These are phyloP conservation scores for Myxozyma melibiosi DNA, from an alignment of 805 yeast species.

Conservation along the genomic window DNA sequence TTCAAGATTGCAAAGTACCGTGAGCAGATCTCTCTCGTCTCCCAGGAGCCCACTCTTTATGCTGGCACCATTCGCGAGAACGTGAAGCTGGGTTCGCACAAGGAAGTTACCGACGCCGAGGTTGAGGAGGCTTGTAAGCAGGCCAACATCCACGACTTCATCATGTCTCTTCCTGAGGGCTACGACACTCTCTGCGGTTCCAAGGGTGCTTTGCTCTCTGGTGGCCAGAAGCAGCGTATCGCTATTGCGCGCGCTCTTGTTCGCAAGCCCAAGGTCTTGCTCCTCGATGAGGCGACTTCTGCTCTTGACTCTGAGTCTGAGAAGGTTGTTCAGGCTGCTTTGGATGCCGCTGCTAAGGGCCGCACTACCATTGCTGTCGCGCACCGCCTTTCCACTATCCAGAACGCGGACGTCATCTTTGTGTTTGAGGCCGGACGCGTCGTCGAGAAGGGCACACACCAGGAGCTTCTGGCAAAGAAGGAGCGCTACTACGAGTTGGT, in stretches of 20 bases:
- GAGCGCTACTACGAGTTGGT: conserved; percentile 48
- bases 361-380: conserved; percentile 78
- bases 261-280: conserved; percentile 57
- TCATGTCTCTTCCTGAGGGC: conserved; percentile 54
- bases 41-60: conserved; percentile 62
- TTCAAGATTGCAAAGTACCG: conserved; percentile 56
- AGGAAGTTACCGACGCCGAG: conserved; percentile 44
- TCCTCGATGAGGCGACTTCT: conserved; percentile 60
- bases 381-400: conserved; percentile 66
- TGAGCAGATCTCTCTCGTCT: conserved; percentile 58
- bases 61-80: conserved; percentile 64
- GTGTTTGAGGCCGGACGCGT: conserved; percentile 58
- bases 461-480: conserved; percentile 43
- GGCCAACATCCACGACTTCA: conserved; percentile 59
- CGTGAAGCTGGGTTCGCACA: conserved; percentile 51
- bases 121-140: conserved; percentile 49
- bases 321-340: conserved; percentile 64
- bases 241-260: conserved; percentile 66
- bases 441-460: conserved; percentile 53
- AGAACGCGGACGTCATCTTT: conserved; percentile 54
- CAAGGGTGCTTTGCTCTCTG: conserved; percentile 57
- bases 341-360: conserved; percentile 56
- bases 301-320: conserved; percentile 64
- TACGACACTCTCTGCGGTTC: conserved; percentile 54
- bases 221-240: conserved; percentile 66